Percentiles rank a stretch among this genome's conserved stretches.
These are phyloP conservation scores for Decorospora gaudefroyi DNA, from an alignment of 2,329 filamentous ascomycete species.

Conservation along the genomic window DNA sequence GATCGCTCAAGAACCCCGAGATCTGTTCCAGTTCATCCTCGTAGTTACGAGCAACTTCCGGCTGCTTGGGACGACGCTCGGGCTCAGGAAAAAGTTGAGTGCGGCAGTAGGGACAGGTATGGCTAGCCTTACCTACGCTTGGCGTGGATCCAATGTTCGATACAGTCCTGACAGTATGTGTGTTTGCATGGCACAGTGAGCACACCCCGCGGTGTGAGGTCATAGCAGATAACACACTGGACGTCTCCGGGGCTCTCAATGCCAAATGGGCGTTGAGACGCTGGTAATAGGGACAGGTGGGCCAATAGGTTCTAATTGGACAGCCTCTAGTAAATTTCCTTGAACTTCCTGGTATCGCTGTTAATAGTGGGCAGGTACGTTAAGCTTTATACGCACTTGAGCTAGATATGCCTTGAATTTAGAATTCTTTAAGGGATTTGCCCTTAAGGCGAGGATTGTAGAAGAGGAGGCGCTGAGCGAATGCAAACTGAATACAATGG, in stretches of 20 bases:
- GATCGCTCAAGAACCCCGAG: not conserved
- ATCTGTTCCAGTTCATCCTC: not conserved
- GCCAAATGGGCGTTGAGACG: not conserved
- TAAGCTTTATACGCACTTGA: not conserved
- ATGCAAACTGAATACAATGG: not conserved
- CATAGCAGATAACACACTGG: not conserved
- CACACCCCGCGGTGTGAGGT: not conserved
- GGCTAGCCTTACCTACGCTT: not conserved
- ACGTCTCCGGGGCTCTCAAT: not conserved
- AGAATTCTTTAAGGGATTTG: not conserved
- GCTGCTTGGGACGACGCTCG: not conserved
- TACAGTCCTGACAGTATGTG: not conserved
- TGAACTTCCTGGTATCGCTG: not conserved
- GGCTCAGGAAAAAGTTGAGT: constrained; percentile 7
- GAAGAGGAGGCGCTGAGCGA: not conserved
- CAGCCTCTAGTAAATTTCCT: not conserved
- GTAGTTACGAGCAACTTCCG: not conserved
- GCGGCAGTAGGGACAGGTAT: constrained; percentile 10
- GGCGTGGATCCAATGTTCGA: not conserved
- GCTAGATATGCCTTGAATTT: not conserved
- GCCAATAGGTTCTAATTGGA: not conserved
- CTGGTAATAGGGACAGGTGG: not conserved
- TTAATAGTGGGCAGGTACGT: not conserved
- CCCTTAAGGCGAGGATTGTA: not conserved
- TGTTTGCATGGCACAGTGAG: not conserved